Conservation (phyloP, 176 grass and related monocot species). For the Cenchrus americanus region DNA sequence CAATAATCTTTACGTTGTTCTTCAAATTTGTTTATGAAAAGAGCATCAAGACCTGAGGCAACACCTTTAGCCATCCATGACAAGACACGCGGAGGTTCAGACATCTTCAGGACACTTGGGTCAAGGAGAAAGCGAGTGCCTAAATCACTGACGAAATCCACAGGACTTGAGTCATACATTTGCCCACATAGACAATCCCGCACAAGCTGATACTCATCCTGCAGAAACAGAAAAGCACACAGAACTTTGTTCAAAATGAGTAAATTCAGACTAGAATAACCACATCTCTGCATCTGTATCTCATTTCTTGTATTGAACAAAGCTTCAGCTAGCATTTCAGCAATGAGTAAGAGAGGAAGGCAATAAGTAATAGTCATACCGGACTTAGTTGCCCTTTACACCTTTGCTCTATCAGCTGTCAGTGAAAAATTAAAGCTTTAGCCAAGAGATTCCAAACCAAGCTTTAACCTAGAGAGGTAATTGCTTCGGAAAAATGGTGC, state of each 20-base stretch:
- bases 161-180: constrained; percentile 85
- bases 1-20: constrained; percentile 82
- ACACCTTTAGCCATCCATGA: constrained; percentile 77
- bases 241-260: constrained; percentile 2
- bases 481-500: constrained; percentile 1
- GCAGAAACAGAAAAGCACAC: constrained; percentile 23
- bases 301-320: not conserved
- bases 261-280: not conserved
- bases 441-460: constrained; percentile 9
- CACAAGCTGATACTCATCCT: constrained; percentile 93
- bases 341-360: not conserved
- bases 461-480: constrained; percentile 26
- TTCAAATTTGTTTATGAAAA: constrained; percentile 96
- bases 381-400: constrained; percentile 65
- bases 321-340: constrained; percentile 8
- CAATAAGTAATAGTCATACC: constrained; percentile 51
- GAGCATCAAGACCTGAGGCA: constrained; percentile 69
- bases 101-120: constrained; percentile 85
- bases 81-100: constrained; percentile 77
- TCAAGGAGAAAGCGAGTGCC: constrained; percentile 91
- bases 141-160: constrained; percentile 94
- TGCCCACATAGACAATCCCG: constrained; percentile 80
- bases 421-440: constrained; percentile 26
- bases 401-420: constrained; percentile 72
- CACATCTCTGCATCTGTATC: not conserved